Base-by-base conservation (phyloP, 495 filamentous ascomycete genomes). In the Podospora fimiseda region DNA sequence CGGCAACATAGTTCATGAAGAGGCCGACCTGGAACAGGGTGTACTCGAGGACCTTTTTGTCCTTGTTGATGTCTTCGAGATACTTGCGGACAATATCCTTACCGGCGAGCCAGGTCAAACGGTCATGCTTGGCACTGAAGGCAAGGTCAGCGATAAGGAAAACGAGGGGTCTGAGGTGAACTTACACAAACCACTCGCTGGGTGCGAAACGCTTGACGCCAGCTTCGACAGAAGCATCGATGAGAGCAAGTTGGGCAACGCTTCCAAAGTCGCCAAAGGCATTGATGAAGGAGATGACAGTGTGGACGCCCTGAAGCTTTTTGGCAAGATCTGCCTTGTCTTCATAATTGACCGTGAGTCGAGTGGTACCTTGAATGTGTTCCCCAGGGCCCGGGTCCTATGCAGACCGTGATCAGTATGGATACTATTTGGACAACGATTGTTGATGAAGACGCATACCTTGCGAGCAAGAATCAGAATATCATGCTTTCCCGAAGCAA, bases 181-280 rank as follows among this genome's bases (percentile, higher is more conserved):
- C 45, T 41, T 49, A 73, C 70, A 57, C 60, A 42, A 47, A 64
- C 53, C 62, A 72, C 20, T 72, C 69, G 6, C 72, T 73, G 8
- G 80, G 80, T 13, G 82, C 72, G 55, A 79, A 81, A 9, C 79
- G 73, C 51, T 72, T 76, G 9, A 82, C 79, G 2, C 80, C 76
- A 1, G 75, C 79, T 2, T 61, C 49, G 39, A 82, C 63, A 3
- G 74, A 64, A 1, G 79, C 79, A 56, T 82, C 74, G 27, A 84
- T 77, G 16, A 81, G 63, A 14, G 55, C 67, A 54, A 70, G 78
- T 60, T 79, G 76, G 0, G 61, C 41, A 0, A 23, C 57, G 48
- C 62, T 66, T 0, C 56, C 57, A 1, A 56, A 61, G 53, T 77
- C 78, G 1, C 60, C 48, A n/a, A 68, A 61, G 9, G 54, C 37